Conservation (phyloP, 148 eudicot genomes). For the Mesembryanthemum crystallinum region DNA sequence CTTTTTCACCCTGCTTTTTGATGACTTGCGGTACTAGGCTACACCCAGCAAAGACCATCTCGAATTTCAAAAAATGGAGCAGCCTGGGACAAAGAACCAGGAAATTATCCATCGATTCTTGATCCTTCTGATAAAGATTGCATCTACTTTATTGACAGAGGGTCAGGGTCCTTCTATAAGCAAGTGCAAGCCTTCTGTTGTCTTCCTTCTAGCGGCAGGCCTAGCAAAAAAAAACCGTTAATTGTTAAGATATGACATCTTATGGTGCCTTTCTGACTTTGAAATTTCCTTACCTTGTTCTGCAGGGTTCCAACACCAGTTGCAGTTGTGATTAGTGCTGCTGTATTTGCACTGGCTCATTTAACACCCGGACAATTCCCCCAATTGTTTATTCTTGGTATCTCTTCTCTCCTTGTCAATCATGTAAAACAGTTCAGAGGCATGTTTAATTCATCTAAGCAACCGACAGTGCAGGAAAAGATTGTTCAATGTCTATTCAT, state of each 20-base stretch:
- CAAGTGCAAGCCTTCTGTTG: too few relatives aligned
- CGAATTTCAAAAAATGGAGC: too few relatives aligned
- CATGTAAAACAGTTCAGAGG: background rate
- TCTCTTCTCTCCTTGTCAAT: slow-evolving; percentile 14
- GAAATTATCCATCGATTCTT: too few relatives aligned
- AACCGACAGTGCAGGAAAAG: background rate
- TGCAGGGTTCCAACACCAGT: slow-evolving; percentile 93
- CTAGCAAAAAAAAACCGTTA: too few relatives aligned
- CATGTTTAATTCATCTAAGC: background rate
- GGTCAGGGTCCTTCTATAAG: too few relatives aligned
- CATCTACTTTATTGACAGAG: too few relatives aligned
- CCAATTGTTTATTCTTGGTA: slow-evolving; percentile 91
- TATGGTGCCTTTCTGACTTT: background rate
- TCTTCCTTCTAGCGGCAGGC: too few relatives aligned
- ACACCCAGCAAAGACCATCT: too few relatives aligned
- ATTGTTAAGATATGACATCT: background rate
- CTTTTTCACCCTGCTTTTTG: too few relatives aligned
- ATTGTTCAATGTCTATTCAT: background rate
- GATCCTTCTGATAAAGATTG: too few relatives aligned
- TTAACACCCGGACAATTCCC: slow-evolving; percentile 93
- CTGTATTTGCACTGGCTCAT: slow-evolving; percentile 94
- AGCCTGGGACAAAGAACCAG: too few relatives aligned
- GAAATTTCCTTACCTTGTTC: background rate
- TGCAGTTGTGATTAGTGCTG: slow-evolving; percentile 72
- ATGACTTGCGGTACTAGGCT: too few relatives aligned